A percentile compares a stretch with the other conserved stretches of the same genome.
phyloP scores from a whole-genome alignment of 2,329 filamentous ascomycete genomes.

The Podosphaera fusca region DNA sequence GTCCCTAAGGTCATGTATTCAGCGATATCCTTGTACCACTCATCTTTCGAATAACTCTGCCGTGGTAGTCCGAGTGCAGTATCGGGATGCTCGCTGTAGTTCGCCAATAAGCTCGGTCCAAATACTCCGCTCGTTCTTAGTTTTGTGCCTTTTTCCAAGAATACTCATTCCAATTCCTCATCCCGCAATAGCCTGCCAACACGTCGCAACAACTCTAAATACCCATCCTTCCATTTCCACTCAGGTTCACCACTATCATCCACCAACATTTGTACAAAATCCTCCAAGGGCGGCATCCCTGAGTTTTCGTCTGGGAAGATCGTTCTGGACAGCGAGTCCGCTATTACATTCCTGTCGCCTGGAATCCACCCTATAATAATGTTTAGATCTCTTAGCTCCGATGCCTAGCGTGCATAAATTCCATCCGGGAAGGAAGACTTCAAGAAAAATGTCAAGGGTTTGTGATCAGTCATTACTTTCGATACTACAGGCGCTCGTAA shows the following conservation, averaged over 20 bases:
- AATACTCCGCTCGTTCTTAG: too few species aligned
- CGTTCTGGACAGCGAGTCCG: neutral
- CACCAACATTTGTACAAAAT: neutral
- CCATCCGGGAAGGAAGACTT: neutral
- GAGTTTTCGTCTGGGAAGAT: neutral
- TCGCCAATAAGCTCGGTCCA: neutral
- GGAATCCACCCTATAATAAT: neutral
- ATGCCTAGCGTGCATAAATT: neutral
- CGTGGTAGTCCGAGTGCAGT: neutral
- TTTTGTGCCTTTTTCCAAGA: neutral
- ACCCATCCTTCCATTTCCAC: neutral
- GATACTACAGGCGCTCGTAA: neutral
- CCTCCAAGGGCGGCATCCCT: neutral
- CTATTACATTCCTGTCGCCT: neutral
- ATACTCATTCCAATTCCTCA: neutral
- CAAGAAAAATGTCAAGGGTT: neutral
- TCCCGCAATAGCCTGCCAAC: neutral
- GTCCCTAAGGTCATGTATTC: neutral
- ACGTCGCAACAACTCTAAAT: neutral
- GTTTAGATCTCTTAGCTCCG: neutral
- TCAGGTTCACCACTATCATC: neutral
- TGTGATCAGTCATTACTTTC: neutral
- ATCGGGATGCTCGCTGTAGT: neutral
- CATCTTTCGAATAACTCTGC: neutral
- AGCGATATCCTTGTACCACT: neutral